A percentile compares a stretch with the other conserved stretches of the same genome.
Evolutionary conservation across 805 yeast genomes (phyloP).

Genomic region (Myxozyma vanderwaltii): DNA sequence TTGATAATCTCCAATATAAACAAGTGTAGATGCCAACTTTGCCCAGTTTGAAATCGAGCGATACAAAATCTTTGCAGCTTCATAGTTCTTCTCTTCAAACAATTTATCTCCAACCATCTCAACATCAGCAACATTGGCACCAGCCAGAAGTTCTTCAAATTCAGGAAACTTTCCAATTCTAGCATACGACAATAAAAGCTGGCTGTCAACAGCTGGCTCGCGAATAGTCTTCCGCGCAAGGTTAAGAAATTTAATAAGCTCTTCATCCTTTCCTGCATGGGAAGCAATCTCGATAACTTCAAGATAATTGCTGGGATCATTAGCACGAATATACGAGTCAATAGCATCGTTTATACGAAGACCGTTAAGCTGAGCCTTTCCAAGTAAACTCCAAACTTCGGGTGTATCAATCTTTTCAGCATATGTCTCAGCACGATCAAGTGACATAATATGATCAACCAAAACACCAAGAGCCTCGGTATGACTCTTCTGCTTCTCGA

Average conservation of each 20-base stretch:
- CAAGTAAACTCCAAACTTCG: slow-evolving; percentile 91
- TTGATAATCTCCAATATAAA: slow-evolving; percentile 87
- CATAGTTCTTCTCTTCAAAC: slow-evolving; percentile 76
- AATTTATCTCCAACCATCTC: slow-evolving; percentile 91
- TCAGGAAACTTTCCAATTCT: slow-evolving; percentile 71
- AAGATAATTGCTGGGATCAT: slow-evolving; percentile 85
- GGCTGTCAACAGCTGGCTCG: slow-evolving; percentile 92
- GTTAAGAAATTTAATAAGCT: slow-evolving; percentile 76
- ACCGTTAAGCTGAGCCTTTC: slow-evolving; percentile 94
- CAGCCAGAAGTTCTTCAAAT: slow-evolving; percentile 78
- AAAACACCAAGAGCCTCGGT: slow-evolving; percentile 83
- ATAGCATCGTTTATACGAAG: slow-evolving; percentile 89
- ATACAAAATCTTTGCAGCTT: slow-evolving; percentile 89
- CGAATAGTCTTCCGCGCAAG: slow-evolving; percentile 92
- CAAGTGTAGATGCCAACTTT: slow-evolving; percentile 94
- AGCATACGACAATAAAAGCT: slow-evolving; percentile 85
- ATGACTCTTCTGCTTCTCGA: slow-evolving; percentile 77
- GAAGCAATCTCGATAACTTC: slow-evolving; percentile 94
- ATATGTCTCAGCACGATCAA: slow-evolving; percentile 91
- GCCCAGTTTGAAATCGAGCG: slow-evolving; percentile 89
- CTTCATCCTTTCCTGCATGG: slow-evolving; percentile 95
- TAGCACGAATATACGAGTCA: slow-evolving; percentile 86
- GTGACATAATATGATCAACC: slow-evolving; percentile 88
- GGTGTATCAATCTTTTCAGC: slow-evolving; percentile 87
- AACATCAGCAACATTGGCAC: slow-evolving; percentile 89